Conservation (phyloP, 2,329 filamentous ascomycete species). For the Exophiala phaeomuriformis region DNA sequence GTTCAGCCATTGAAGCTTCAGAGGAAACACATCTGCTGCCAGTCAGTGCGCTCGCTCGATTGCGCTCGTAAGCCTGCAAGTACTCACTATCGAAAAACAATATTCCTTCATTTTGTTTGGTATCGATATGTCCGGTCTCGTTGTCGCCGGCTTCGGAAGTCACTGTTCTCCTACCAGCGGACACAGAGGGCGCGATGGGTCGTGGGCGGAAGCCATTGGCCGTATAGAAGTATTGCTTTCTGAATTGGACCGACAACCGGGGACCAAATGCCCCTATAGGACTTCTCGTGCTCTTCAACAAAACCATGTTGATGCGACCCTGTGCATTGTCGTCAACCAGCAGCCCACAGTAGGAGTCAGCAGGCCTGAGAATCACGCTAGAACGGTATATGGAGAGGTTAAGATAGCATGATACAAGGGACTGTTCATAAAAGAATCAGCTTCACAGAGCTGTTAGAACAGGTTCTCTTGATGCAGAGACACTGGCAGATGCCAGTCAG, state of each 20-base stretch:
- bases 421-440: not conserved
- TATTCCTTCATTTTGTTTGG: conserved; percentile 68
- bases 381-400: not conserved
- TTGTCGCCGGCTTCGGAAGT: conserved; percentile 29
- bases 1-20: conserved; percentile 61
- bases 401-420: not conserved
- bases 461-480: not conserved
- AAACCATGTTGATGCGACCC: conserved; percentile 8
- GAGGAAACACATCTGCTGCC: conserved; percentile 67
- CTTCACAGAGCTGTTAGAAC: not conserved
- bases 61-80: not conserved
- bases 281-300: conserved; percentile 4
- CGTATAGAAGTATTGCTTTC: conserved; percentile 18
- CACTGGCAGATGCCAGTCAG: no score
- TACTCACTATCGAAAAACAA: conserved; percentile 79
- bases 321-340: not conserved
- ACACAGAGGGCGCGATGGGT: not conserved
- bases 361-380: not conserved
- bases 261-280: conserved; percentile 2
- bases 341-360: not conserved
- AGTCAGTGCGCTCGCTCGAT: conserved; percentile 9
- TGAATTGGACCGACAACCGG: not conserved
- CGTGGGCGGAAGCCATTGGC: conserved; percentile 13
- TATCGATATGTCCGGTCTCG: conserved; percentile 66
- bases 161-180: conserved; percentile 11